phyloP scores from a whole-genome alignment of 164 flowering plant genomes.

The Taxillus chinensis region DNA sequence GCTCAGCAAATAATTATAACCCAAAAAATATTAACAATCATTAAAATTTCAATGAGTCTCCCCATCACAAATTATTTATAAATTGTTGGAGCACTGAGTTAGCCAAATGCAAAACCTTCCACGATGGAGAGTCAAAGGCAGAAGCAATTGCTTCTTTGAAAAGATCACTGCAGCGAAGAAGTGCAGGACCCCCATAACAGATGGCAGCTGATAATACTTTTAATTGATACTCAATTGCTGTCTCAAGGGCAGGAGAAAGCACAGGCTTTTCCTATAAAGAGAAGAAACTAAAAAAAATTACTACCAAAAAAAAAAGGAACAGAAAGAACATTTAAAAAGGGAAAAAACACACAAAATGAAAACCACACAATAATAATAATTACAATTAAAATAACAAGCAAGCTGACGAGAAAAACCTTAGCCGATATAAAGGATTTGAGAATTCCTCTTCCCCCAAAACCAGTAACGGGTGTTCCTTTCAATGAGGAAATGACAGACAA shows the following conservation, averaged over 20 bases:
- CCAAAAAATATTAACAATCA: not conserved
- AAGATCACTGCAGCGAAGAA: conserved; percentile 58
- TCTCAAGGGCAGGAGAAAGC: conserved; percentile 92
- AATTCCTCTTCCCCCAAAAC: conserved; percentile 67
- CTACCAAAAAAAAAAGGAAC: not conserved
- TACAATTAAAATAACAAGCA: not conserved
- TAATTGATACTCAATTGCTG: conserved; percentile 79
- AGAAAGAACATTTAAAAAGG: no score
- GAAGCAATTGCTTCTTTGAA: conserved; percentile 64
- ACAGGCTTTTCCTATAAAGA: conserved; percentile 48
- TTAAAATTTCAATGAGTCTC: not conserved
- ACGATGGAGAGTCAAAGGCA: conserved; percentile 87
- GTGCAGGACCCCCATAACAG: conserved; percentile 78
- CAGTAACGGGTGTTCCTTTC: conserved; percentile 63
- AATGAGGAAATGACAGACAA: conserved; percentile 66
- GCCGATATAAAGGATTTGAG: conserved; percentile 23
- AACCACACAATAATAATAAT: not conserved
- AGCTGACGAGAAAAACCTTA: conserved; percentile 40
- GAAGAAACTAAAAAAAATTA: conserved; percentile 6
- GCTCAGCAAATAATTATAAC: conserved; percentile 1
- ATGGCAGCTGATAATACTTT: conserved; percentile 82
- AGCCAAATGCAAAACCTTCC: conserved; percentile 57
- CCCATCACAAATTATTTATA: not conserved
- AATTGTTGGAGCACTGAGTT: not conserved
- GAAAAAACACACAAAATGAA: no score